phyloP scores from a whole-genome alignment of 306 rosid genomes.

The Vigna unguiculata region DNA sequence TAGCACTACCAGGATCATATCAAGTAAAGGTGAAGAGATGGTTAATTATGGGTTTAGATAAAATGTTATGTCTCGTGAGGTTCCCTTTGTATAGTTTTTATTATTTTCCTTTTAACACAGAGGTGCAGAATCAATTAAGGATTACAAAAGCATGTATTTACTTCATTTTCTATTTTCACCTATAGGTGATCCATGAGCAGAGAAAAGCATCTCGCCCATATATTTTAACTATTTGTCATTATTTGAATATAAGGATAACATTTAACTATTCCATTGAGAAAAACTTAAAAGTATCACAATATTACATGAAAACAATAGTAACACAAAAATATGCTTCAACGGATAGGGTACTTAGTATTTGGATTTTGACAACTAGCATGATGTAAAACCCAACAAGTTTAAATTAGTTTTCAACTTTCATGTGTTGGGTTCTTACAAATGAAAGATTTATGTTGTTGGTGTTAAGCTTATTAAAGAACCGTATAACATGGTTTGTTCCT shows the following conservation, averaged over 20 bases:
- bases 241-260: neutral
- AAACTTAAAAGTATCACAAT: conserved; percentile 7
- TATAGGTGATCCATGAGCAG: too few relatives aligned
- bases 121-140: too few relatives aligned
- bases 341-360: neutral
- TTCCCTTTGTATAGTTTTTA: too few relatives aligned
- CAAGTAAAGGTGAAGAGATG: too few relatives aligned
- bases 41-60: too few relatives aligned
- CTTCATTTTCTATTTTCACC: too few relatives aligned
- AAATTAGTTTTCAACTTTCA: neutral
- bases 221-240: neutral
- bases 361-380: neutral
- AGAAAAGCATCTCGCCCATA: too few relatives aligned
- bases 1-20: too few relatives aligned
- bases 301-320: neutral
- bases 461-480: conserved; percentile 11
- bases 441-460: neutral
- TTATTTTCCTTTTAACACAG: too few relatives aligned
- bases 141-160: too few relatives aligned
- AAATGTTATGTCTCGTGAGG: too few relatives aligned
- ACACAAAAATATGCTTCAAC: neutral
- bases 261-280: neutral
- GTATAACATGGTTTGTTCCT: neutral
- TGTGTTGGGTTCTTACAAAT: neutral
- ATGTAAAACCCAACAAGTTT: conserved; percentile 21